Base-by-base conservation (phyloP, 495 filamentous ascomycete species). In the Hypoxylon fragiforme region DNA sequence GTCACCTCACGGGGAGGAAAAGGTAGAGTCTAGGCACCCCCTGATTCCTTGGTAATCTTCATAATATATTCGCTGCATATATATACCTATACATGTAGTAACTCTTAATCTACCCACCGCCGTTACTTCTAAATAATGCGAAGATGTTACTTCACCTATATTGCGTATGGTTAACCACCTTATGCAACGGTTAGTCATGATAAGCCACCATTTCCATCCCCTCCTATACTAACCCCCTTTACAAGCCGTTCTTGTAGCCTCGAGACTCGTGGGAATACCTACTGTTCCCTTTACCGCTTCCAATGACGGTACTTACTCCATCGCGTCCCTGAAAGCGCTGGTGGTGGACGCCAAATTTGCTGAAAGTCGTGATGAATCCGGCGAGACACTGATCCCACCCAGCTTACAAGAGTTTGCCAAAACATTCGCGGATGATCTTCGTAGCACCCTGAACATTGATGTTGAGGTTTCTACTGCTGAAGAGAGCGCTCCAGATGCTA, bases 301-400 rank as follows among this genome's bases (percentile, higher is more conserved):
- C 9, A 56, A 58, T 11, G 44, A 48, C 26, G 67, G 63, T 0
- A 49, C 30, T 2, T 74, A 70, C 41, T 46, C 59, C 2, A 49
- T 77, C 11, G 52, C 60, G 0, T 37, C 65, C 1, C n/a, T 77
- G 7, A 67, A 68, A 12, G 41, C 50, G 1, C 70, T 80, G 30
- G 56, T 78, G 18, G 69, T 79, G 9, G 70, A 80, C 50, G 48
- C 64, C n/a, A 60, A 62, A 13, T 78, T 69, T 59, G 56, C 69
- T 1, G 39, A 70, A 5, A 26, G 52, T 0, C 65, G 71, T 14
- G 69, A 80, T 41, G 59, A 64, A 7, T 19, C 60, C 14, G 76
- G 77, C 22, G 61, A 76, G 50, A 80, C 77, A 9, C 60, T 74
- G n/a, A 79, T 79, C 8, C 75, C 77, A 3, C 76, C 75, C 14